phyloP scores from a whole-genome alignment of 2,329 filamentous ascomycete species.

The Fusarium paranaense region DNA sequence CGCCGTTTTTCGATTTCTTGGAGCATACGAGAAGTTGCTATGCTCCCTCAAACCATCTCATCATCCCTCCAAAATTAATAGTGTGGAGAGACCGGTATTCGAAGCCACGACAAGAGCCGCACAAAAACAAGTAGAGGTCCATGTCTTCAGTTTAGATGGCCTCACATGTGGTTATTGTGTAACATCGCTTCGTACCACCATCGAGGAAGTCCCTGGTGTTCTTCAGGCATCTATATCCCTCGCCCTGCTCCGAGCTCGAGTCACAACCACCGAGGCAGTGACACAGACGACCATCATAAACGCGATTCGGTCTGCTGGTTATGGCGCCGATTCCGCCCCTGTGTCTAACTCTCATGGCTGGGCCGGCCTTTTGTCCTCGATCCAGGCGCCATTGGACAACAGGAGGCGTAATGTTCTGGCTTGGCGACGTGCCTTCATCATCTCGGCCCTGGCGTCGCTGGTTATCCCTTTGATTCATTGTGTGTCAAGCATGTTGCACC shows the following conservation, averaged over 20 bases:
- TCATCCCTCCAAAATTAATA: neutral
- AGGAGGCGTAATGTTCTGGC: neutral
- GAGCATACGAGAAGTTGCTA: neutral
- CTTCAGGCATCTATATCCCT: neutral
- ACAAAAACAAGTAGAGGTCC: neutral
- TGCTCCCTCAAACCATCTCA: neutral
- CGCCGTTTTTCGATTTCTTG: neutral
- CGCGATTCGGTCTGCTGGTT: neutral
- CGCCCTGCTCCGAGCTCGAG: neutral
- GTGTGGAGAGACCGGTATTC: neutral
- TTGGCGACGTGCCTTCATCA: neutral
- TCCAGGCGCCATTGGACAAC: neutral
- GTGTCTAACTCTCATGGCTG: neutral
- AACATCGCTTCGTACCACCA: neutral
- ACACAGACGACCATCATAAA: neutral
- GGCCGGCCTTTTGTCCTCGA: neutral
- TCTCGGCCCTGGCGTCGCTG: neutral
- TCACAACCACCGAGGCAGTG: neutral
- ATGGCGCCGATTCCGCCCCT: neutral
- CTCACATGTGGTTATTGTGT: neutral
- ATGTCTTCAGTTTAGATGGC: neutral
- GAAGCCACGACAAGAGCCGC: neutral
- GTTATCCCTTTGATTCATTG: neutral
- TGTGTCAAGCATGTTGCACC: neutral
- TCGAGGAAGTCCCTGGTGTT: neutral